Base-by-base conservation (phyloP, 1,139 yeast species). In the Geotrichum europaeum region DNA sequence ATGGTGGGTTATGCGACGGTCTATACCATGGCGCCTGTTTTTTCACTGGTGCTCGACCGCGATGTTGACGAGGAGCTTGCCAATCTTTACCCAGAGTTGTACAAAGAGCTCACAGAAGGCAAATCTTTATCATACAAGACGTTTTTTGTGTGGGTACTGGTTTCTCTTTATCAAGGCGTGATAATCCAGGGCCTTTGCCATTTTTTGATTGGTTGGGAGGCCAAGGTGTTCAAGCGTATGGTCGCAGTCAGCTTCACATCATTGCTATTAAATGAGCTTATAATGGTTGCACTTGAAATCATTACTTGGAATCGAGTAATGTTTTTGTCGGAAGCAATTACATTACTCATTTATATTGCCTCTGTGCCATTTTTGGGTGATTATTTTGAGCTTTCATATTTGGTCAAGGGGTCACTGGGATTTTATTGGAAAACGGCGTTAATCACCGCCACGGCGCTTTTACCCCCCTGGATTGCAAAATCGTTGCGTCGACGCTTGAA, bases 1-100 rank as follows among this genome's bases (percentile, higher is more conserved):
- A 92, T 95, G 97, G 99, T 95, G 52, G 99, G 99, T 0, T 95
- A 94, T 74, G 96, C 99, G 0, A 95, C 99, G 0, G 80, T 90
- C 57, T 95, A 94, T 73, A 95, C 99, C 0, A 95, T 95, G 99
- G 94, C 95, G 58, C 99, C 99, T 0, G 99, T 95, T 1, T 95
- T 95, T 70, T 89, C 97, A 0, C 77, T 95, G 64, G 96, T 96
- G 0, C 79, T 91, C 59, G 99, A 95, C 72, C 84, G 86, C 63
- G 99, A 95, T 73, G 91, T 95, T 59, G 94, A 87, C 69, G 97
- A 92, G 72, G 87, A 86, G 60, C 81, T 94, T 65, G 96, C 97
- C 1, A 85, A 87, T 64, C 78, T 92, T 62, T 95, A 94, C 72
- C 99, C 99, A 0, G 99, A 95, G 72, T 80, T 95, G 56, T 95